Conservation (phyloP, 306 rosid genomes). For the Malus fusca region DNA sequence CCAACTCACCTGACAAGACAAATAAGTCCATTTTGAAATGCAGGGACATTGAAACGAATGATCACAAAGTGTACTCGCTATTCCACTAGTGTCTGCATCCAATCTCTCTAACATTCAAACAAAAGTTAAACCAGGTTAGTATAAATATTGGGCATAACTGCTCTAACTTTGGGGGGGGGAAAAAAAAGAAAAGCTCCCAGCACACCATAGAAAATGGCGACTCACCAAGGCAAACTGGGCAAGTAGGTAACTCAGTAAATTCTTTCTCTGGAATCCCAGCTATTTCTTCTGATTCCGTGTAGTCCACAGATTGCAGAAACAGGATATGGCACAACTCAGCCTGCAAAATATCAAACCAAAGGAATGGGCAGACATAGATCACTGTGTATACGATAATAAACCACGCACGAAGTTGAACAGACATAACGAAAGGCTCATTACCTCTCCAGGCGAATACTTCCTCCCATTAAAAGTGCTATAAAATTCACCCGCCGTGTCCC, state of each 20-base stretch:
- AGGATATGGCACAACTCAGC: constrained; percentile 85
- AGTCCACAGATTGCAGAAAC: constrained; percentile 67
- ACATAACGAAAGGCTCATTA: constrained; percentile 1
- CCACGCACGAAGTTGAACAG: background rate
- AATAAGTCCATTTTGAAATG: constrained; percentile 83
- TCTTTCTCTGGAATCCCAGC: constrained; percentile 70
- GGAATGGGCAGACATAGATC: background rate
- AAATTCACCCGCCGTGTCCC: constrained; percentile 43
- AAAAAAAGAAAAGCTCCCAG: background rate
- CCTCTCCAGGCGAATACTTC: constrained; percentile 76
- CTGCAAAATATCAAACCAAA: constrained; percentile 27
- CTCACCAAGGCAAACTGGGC: constrained; percentile 94
- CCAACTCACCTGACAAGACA: constrained; percentile 75
- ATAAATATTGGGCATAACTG: constrained; percentile 3
- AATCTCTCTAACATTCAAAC: constrained; percentile 63
- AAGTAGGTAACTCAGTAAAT: constrained; percentile 80
- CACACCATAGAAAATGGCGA: background rate
- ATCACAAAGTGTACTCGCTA: constrained; percentile 71
- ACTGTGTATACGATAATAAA: background rate
- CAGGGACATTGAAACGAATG: constrained; percentile 92
- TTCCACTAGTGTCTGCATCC: constrained; percentile 72
- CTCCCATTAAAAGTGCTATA: constrained; percentile 56
- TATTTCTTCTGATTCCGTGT: constrained; percentile 65
- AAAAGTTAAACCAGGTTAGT: constrained; percentile 1
- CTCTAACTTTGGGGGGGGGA: background rate